Evolutionary conservation across 2,329 filamentous ascomycete species (phyloP).

Genomic region (Diaporthe sp.): DNA sequence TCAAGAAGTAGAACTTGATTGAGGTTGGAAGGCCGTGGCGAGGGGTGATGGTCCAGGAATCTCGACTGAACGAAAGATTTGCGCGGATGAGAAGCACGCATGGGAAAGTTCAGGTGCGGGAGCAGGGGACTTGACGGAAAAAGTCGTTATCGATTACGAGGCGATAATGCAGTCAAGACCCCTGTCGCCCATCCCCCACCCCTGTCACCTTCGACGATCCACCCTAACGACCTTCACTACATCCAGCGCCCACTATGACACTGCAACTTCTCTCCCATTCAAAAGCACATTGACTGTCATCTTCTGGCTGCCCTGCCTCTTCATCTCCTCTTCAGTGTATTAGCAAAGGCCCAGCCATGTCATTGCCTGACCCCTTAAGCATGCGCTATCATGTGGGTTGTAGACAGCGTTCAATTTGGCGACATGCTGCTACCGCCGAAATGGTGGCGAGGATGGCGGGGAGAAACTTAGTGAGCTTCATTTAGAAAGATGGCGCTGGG

Average conservation of each 20-base stretch:
- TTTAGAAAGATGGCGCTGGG: neutral
- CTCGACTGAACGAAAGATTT: constrained; percentile 18
- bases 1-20: neutral
- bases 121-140: constrained; percentile 18
- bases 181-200: neutral
- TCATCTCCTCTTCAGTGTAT: neutral
- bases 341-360: neutral
- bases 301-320: neutral
- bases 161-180: neutral
- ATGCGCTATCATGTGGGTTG: neutral
- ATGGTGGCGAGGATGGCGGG: neutral
- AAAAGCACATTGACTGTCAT: neutral
- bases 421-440: neutral
- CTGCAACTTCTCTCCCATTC: neutral
- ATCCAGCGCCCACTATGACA: neutral
- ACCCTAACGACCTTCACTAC: neutral
- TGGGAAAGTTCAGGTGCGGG: constrained; percentile 17
- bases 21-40: constrained; percentile 11
- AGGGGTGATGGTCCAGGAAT: neutral
- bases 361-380: no score
- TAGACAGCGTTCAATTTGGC: no score
- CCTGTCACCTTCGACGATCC: neutral
- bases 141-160: constrained; percentile 32
- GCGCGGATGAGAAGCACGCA: constrained; percentile 5
- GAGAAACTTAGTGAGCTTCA: neutral